Evolutionary conservation across 2,329 filamentous ascomycete species (phyloP).

Genomic region (Aspergillus sclerotialis): DNA sequence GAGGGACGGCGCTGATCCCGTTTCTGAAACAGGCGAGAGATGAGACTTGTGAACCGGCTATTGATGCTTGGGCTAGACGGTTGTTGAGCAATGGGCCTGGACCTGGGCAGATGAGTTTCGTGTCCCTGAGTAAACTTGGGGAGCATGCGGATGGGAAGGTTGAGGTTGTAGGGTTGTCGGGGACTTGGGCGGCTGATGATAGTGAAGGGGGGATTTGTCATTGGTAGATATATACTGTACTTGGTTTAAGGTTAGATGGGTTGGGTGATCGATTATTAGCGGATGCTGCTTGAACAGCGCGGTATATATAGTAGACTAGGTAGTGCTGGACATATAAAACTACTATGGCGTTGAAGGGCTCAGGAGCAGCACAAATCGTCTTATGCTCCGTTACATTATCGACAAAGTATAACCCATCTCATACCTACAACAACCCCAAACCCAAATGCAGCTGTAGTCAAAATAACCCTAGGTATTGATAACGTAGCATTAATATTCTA

Average conservation of each 20-base stretch:
- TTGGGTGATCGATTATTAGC: no score
- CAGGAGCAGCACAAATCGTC: no score
- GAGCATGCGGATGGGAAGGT: slow-evolving; percentile 49
- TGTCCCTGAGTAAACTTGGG: slow-evolving; percentile 45
- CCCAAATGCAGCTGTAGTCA: no score
- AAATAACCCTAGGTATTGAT: no score
- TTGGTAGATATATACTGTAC: slow-evolving; percentile 27
- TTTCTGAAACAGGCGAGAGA: slow-evolving; percentile 96
- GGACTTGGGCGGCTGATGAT: slow-evolving; percentile 84
- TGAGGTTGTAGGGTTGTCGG: slow-evolving; percentile 65
- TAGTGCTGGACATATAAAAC: no score
- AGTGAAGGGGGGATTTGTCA: slow-evolving; percentile 58
- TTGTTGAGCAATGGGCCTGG: slow-evolving; percentile 49
- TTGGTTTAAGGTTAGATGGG: no score
- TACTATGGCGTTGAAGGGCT: no score
- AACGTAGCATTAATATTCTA: not conserved
- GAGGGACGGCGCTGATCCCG: slow-evolving; percentile 86
- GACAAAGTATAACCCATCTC: no score
- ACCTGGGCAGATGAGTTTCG: slow-evolving; percentile 29
- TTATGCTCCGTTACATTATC: no score
- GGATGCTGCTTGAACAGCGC: no score
- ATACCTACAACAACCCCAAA: no score
- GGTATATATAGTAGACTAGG: no score
- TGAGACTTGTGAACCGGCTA: slow-evolving; percentile 87
- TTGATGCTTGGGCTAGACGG: slow-evolving; percentile 58